Conservation (phyloP, 352 stramenopile species). For the Globisporangium echinulatum region DNA sequence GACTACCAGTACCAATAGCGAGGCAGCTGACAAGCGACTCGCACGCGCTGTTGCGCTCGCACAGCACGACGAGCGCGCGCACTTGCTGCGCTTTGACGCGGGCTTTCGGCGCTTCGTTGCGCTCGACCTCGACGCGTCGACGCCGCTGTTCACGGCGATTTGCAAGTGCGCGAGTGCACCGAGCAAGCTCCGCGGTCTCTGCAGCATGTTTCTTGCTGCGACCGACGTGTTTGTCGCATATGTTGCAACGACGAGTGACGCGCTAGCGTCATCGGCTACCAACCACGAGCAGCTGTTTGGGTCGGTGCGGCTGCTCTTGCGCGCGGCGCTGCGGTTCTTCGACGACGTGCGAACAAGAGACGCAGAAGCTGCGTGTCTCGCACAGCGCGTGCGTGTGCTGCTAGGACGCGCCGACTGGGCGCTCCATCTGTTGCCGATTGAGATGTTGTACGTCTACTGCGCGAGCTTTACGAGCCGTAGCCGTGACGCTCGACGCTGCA, state of each 20-base stretch:
- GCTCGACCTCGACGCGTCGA: conserved; percentile 21
- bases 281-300: conserved; percentile 18
- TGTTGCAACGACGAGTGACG: neutral
- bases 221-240: conserved; percentile 18
- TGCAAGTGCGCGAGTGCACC: conserved; percentile 31
- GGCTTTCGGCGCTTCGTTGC: conserved; percentile 22
- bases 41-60: conserved; percentile 8
- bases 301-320: conserved; percentile 32
- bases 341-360: conserved; percentile 14
- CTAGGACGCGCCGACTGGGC: conserved; percentile 22
- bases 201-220: conserved; percentile 32
- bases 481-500: too few species aligned
- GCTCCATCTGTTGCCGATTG: conserved; percentile 25
- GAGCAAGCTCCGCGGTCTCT: conserved; percentile 29
- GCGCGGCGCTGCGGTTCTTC: conserved; percentile 31
- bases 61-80: conserved; percentile 15
- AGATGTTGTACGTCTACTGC: conserved; percentile 35
- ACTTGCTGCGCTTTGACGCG: conserved; percentile 33
- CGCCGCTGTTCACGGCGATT: conserved; percentile 26
- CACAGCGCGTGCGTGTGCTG: conserved; percentile 21
- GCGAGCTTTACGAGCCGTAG: conserved; percentile 8
- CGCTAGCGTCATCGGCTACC: neutral
- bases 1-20: neutral
- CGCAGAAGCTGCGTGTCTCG: conserved; percentile 20
- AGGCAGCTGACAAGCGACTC: neutral